A percentile compares a stretch with the other conserved stretches of the same genome.
Conservation (phyloP, 345 rosid species). For the Carallia pectinifolia region DNA sequence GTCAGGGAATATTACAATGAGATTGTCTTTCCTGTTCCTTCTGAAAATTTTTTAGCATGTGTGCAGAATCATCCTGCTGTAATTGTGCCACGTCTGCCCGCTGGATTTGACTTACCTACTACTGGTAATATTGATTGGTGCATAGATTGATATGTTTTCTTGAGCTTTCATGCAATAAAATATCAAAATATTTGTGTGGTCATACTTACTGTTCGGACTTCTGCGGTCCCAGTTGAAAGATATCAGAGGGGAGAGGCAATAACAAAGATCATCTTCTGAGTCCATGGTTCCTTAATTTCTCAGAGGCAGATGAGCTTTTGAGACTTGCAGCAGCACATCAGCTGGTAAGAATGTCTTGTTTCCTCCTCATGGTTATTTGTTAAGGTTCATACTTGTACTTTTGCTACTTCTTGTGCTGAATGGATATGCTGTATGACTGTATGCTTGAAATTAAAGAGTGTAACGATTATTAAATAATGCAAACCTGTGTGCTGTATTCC, state of each 20-base stretch:
- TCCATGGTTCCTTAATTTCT: constrained; percentile 59
- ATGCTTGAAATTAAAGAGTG: no score
- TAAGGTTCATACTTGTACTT: neutral
- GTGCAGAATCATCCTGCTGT: constrained; percentile 71
- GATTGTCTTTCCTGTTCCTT: constrained; percentile 75
- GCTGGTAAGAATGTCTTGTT: constrained; percentile 44
- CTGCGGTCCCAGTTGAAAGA: constrained; percentile 37
- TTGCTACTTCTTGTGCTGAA: neutral
- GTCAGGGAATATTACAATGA: constrained; percentile 80
- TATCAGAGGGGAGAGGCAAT: constrained; percentile 44
- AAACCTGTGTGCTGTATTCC: no score
- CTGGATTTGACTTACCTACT: constrained; percentile 45
- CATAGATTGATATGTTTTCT: neutral
- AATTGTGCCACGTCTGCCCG: constrained; percentile 54
- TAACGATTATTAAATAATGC: no score
- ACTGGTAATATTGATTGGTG: constrained; percentile 37
- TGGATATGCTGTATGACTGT: neutral
- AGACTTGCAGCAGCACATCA: constrained; percentile 64
- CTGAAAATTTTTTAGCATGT: constrained; percentile 62
- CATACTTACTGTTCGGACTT: constrained; percentile 16
- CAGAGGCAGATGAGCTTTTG: constrained; percentile 69
- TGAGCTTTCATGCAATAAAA: no score
- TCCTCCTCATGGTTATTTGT: constrained; percentile 1
- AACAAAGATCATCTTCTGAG: constrained; percentile 55
- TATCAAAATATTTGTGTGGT: neutral